Conservation (phyloP, 225 moss, liverwort and hornwort genomes). For the Asterella californica region DNA sequence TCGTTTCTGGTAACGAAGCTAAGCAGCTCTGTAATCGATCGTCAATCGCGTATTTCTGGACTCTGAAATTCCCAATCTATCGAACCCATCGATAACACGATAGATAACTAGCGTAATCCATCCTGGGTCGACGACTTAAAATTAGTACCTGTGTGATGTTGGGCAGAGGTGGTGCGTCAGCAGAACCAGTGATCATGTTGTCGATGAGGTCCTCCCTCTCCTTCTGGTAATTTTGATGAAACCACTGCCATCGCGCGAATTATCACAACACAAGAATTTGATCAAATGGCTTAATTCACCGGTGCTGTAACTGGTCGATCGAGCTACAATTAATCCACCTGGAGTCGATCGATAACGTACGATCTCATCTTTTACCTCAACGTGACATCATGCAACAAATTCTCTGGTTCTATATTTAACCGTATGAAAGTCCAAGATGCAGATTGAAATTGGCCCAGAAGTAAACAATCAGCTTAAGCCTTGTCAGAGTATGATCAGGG, state of each 20-base stretch:
- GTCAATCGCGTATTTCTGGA: background rate
- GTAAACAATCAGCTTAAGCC: too few species aligned
- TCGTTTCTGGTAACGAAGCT: background rate
- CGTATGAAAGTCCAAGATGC: too few species aligned
- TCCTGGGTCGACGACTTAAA: background rate
- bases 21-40: background rate
- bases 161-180: conserved; percentile 36
- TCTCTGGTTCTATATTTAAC: too few species aligned
- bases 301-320: background rate
- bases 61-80: background rate
- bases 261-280: background rate
- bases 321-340: background rate
- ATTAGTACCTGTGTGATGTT: conserved; percentile 33
- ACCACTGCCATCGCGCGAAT: conserved; percentile 24
- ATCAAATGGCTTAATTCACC: background rate
- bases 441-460: too few species aligned
- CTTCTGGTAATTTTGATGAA: background rate
- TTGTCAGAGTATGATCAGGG: too few species aligned
- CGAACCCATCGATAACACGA: background rate
- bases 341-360: background rate
- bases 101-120: background rate
- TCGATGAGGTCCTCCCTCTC: conserved; percentile 38
- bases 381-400: too few species aligned
- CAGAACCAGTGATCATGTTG: conserved; percentile 38
- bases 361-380: too few species aligned